A percentile compares a stretch with the other conserved stretches of the same genome.
phyloP scores from a whole-genome alignment of 768 basidiomycete species.

The Suillus fuscotomentosus region DNA sequence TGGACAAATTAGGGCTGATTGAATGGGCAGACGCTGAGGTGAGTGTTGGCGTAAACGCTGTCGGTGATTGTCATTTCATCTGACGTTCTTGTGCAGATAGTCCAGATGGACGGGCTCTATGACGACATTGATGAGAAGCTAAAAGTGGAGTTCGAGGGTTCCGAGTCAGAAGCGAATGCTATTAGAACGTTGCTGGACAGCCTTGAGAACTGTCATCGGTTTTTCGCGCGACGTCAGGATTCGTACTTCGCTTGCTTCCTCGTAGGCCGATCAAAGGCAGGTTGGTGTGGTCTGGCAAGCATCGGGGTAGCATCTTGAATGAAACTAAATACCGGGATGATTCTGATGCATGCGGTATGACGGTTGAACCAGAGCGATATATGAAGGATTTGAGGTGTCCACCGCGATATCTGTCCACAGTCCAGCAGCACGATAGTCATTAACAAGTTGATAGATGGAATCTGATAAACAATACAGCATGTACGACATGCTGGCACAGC shows the following conservation, averaged over 20 bases:
- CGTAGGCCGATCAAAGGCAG: conserved; percentile 27
- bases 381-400: background rate
- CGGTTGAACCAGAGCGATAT: background rate
- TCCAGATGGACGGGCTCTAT: background rate
- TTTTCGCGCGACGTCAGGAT: conserved; percentile 13
- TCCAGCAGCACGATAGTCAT: too few species aligned
- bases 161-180: background rate
- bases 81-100: background rate
- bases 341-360: background rate
- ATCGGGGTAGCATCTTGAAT: conserved; percentile 6
- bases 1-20: conserved; percentile 33
- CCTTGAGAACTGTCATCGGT: conserved; percentile 13
- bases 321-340: background rate
- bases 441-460: too few species aligned
- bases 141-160: background rate
- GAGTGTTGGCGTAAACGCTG: conserved; percentile 1
- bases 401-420: too few species aligned
- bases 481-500: background rate
- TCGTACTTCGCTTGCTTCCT: conserved; percentile 37
- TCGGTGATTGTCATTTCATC: background rate
- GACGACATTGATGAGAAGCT: background rate
- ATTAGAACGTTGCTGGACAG: background rate
- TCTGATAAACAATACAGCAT: too few species aligned
- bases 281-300: conserved; percentile 22
- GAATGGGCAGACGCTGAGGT: conserved; percentile 18